These are phyloP conservation scores for Kurtzmaniella quercitrusa DNA, from an alignment of 1,139 yeast genomes.

Conservation along the genomic window DNA sequence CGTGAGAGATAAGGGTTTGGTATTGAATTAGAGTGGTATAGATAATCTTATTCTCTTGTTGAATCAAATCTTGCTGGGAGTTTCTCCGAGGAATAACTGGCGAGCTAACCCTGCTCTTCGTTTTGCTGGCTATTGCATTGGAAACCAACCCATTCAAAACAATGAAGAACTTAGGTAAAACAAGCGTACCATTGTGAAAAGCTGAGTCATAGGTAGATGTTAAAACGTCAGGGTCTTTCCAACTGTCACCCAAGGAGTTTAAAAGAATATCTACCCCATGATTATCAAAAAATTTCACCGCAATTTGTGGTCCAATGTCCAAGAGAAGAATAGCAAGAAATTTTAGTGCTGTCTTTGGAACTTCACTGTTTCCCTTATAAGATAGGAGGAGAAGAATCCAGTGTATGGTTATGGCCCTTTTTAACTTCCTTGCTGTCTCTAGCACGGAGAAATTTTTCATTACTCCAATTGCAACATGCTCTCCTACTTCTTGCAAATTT, in stretches of 20 bases:
- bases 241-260: conserved; percentile 39
- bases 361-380: conserved; percentile 18
- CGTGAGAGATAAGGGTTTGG: background rate
- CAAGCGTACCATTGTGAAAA: conserved; percentile 24
- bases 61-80: background rate
- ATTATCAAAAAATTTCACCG: conserved; percentile 47
- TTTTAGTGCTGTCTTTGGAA: conserved; percentile 37
- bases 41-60: background rate
- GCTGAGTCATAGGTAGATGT: conserved; percentile 33
- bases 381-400: conserved; percentile 60
- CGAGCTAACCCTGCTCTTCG: background rate
- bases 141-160: conserved; percentile 1
- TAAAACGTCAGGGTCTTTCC: conserved; percentile 38
- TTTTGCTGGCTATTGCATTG: conserved; percentile 1
- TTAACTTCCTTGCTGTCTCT: conserved; percentile 42
- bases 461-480: background rate
- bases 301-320: conserved; percentile 43
- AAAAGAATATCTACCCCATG: conserved; percentile 54
- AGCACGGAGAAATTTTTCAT: conserved; percentile 20
- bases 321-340: conserved; percentile 48
- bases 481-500: background rate
- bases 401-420: conserved; percentile 57
- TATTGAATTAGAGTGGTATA: background rate
- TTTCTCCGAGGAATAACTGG: background rate
- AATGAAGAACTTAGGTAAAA: background rate